Evolutionary conservation across 2,329 filamentous ascomycete genomes (phyloP).

Genomic region (Pseudopithomyces maydicus): DNA sequence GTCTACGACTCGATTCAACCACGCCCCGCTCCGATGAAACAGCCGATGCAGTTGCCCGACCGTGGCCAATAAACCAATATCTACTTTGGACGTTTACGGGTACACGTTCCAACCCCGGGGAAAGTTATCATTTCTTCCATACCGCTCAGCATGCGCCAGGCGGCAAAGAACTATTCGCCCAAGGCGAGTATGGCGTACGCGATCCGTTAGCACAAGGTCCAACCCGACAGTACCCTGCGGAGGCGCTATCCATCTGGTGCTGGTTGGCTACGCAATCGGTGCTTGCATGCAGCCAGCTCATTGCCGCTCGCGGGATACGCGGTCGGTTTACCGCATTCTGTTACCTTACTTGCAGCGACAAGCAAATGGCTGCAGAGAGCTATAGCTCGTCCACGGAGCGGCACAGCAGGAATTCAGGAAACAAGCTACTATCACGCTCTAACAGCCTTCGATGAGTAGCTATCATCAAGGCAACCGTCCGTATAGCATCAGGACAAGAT

Average conservation of each 20-base stretch:
- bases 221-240: conserved; percentile 18
- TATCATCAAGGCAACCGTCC: background rate
- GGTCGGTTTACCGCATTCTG: conserved; percentile 18
- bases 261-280: conserved; percentile 24
- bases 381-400: background rate
- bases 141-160: conserved; percentile 9
- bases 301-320: conserved; percentile 19
- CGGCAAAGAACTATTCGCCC: conserved; percentile 6
- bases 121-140: conserved; percentile 1
- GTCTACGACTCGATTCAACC: background rate
- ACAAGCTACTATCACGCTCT: background rate
- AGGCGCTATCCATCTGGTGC: conserved; percentile 22
- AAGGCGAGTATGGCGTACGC: conserved; percentile 14
- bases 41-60: background rate
- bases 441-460: background rate
- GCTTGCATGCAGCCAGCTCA: conserved; percentile 23
- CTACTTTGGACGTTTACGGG: background rate
- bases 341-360: conserved; percentile 23
- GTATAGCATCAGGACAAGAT: background rate
- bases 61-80: background rate
- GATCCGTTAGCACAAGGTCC: conserved; percentile 24
- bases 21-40: background rate
- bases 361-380: conserved; percentile 16
- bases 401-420: background rate
- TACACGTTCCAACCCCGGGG: background rate